These are phyloP conservation scores for Cryptococcus amylolentus DNA, from an alignment of 1,284 basidiomycete species.

Conservation along the genomic window DNA sequence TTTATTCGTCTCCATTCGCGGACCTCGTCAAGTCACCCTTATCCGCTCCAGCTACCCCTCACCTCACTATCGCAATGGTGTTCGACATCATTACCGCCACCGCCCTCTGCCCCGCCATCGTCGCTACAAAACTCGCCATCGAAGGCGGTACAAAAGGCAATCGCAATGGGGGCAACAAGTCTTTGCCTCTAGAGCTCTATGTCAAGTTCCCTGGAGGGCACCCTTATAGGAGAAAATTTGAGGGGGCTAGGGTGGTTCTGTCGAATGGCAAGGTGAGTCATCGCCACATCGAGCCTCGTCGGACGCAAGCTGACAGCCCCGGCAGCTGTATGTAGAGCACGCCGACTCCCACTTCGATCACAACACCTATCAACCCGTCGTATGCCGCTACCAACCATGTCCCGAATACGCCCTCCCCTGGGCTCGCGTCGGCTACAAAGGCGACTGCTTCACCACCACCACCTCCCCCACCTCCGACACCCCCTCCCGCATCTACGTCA, in stretches of 20 bases:
- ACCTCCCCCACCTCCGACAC: conserved; percentile 6
- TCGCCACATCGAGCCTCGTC: too few relatives aligned
- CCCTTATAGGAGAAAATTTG: conserved; percentile 13
- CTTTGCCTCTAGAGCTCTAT: conserved; percentile 11
- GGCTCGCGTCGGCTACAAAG: conserved; percentile 14
- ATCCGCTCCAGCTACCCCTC: not conserved
- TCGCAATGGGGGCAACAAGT: conserved; percentile 11
- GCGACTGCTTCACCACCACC: conserved; percentile 16
- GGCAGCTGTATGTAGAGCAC: conserved; percentile 18
- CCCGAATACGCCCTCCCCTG: conserved; percentile 14
- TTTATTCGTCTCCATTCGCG: not conserved
- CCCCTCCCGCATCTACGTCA: conserved; percentile 6
- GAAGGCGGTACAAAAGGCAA: conserved; percentile 14
- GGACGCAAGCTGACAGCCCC: not conserved
- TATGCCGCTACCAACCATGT: conserved; percentile 14
- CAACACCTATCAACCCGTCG: conserved; percentile 10
- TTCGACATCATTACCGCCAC: conserved; percentile 18
- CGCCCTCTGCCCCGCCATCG: conserved; percentile 19
- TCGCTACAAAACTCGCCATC: conserved; percentile 17
- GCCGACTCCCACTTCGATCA: conserved; percentile 6
- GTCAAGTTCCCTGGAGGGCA: conserved; percentile 9
- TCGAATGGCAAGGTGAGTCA: conserved; percentile 16
- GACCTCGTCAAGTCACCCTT: not conserved
- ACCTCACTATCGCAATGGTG: conserved; percentile 5
- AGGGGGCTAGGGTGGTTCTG: conserved; percentile 15